A percentile compares a stretch with the other conserved stretches of the same genome.
Conservation (phyloP, 2,329 filamentous ascomycete species). For the Coccinonectria pachysandricola region DNA sequence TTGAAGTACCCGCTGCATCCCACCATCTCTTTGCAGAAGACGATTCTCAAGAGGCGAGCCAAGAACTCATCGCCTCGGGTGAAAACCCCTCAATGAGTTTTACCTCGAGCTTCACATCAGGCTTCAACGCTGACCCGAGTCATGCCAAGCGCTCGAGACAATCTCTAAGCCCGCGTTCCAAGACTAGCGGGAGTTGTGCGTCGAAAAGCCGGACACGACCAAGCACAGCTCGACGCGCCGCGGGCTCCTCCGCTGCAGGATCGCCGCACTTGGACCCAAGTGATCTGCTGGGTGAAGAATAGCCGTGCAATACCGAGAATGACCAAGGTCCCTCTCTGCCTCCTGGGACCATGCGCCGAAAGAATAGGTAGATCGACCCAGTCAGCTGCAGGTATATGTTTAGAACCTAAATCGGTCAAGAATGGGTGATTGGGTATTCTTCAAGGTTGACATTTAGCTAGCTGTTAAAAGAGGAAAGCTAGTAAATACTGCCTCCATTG, state of each 20-base stretch:
- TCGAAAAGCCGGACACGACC: conserved; percentile 2
- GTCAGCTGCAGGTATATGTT: no score
- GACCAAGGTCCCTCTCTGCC: no score
- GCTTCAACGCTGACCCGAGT: conserved; percentile 2
- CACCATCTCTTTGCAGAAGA: conserved; percentile 2
- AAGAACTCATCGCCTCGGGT: conserved; percentile 1
- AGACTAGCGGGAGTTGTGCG: conserved; percentile 1
- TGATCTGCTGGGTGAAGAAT: no score
- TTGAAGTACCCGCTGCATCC: conserved; percentile 1
- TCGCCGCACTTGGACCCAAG: background rate
- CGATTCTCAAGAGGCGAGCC: conserved; percentile 2
- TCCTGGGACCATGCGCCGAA: no score
- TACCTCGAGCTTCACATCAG: conserved; percentile 6
- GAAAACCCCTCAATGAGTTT: conserved; percentile 6
- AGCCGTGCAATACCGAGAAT: no score
- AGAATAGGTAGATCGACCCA: no score
- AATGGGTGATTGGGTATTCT: no score
- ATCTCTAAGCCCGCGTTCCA: conserved; percentile 3
- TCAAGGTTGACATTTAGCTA: no score
- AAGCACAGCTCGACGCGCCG: conserved; percentile 1
- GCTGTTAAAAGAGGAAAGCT: no score
- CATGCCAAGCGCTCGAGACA: conserved; percentile 3
- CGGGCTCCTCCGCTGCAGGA: conserved; percentile 1
- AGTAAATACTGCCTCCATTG: no score
- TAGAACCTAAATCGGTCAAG: no score